Conservation (phyloP, 179 eudicot genomes). For the Silene coronaria region DNA sequence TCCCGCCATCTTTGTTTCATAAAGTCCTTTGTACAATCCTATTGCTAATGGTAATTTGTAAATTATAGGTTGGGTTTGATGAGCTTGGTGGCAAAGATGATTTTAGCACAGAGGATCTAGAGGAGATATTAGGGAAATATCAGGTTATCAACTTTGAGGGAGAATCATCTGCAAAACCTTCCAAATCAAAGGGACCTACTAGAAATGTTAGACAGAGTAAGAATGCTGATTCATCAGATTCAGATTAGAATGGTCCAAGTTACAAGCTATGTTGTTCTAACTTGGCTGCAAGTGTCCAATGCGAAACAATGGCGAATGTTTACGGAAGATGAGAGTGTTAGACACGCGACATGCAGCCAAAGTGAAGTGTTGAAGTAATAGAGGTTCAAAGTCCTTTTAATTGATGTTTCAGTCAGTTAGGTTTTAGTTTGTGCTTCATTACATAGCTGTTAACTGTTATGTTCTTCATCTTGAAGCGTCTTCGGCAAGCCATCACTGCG, state of each 20-base stretch:
- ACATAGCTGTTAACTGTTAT: not conserved
- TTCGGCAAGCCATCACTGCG: not conserved
- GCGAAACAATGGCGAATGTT: not conserved
- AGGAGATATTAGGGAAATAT: constrained; percentile 76
- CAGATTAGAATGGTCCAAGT: constrained; percentile 39
- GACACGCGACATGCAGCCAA: not conserved
- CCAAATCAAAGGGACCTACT: constrained; percentile 45
- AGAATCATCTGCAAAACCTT: constrained; percentile 63
- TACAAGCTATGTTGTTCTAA: not conserved
- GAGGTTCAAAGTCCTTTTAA: not conserved
- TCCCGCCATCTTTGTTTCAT: not conserved
- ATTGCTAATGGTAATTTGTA: constrained; percentile 3
- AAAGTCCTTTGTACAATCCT: not conserved
- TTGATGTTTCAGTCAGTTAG: not conserved
- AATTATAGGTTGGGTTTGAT: constrained; percentile 76
- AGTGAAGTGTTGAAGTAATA: not conserved
- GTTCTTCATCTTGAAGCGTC: not conserved
- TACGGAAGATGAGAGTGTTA: not conserved
- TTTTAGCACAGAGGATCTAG: constrained; percentile 81
- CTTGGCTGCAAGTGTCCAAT: not conserved
- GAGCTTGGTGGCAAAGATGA: constrained; percentile 82
- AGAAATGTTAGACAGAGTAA: constrained; percentile 70
- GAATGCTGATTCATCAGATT: constrained; percentile 58
- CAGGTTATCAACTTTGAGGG: constrained; percentile 69
- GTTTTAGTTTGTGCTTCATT: not conserved